A percentile compares a stretch with the other conserved stretches of the same genome.
Evolutionary conservation across 202 grass and related monocot genomes (phyloP).

Genomic region (Elaeis oleifera): DNA sequence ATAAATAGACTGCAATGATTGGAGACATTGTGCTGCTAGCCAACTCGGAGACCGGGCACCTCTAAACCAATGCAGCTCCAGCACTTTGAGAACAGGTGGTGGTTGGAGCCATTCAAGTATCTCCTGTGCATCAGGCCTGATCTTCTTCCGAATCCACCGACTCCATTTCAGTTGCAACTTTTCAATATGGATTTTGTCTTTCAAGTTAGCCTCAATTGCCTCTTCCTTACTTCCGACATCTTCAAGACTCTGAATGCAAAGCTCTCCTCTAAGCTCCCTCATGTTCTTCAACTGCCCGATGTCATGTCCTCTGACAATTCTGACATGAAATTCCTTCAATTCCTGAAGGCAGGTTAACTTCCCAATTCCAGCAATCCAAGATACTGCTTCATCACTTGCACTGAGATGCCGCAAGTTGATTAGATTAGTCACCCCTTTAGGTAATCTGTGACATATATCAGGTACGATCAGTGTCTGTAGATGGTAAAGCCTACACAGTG

Average conservation of each 20-base stretch:
- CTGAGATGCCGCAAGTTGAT: slow-evolving; percentile 31
- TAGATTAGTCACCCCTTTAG: slow-evolving; percentile 22
- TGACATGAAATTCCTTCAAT: slow-evolving; percentile 27
- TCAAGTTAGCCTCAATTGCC: slow-evolving; percentile 25
- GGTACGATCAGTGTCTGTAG: slow-evolving; percentile 29
- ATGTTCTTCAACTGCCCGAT: slow-evolving; percentile 28
- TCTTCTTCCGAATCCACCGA: neutral
- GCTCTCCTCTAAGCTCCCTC: slow-evolving; percentile 27
- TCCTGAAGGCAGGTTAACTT: slow-evolving; percentile 24
- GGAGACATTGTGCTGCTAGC: neutral
- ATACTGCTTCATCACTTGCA: neutral
- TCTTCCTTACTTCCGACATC: slow-evolving; percentile 29
- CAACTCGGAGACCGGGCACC: slow-evolving; percentile 20
- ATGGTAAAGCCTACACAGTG: slow-evolving; percentile 22
- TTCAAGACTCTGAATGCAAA: slow-evolving; percentile 25
- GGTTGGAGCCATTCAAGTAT: slow-evolving; percentile 32
- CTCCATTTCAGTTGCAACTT: slow-evolving; percentile 26
- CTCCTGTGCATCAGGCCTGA: neutral
- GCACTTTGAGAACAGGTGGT: slow-evolving; percentile 8
- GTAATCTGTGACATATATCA: neutral
- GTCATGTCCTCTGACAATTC: slow-evolving; percentile 6
- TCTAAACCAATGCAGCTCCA: slow-evolving; percentile 16
- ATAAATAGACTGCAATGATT: too few species aligned
- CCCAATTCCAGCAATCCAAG: slow-evolving; percentile 5
- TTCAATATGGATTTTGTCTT: slow-evolving; percentile 30